These are phyloP conservation scores for Gomphus bonarii DNA, from an alignment of 1,284 basidiomycete genomes.

Conservation along the genomic window DNA sequence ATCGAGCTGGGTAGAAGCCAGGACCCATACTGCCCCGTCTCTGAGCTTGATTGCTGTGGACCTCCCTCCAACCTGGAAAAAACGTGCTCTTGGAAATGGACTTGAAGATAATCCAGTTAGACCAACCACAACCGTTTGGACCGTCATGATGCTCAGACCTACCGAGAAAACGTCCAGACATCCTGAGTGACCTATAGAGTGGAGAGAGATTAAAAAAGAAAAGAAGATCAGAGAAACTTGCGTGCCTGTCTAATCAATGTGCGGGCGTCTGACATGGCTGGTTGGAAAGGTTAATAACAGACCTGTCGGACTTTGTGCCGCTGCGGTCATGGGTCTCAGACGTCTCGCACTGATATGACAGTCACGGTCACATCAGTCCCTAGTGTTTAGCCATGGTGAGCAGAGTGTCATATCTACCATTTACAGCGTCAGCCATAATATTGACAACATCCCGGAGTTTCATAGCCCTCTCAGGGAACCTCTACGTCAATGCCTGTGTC, in stretches of 20 bases:
- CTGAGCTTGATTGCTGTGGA: slow-evolving; percentile 75
- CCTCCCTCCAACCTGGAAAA: slow-evolving; percentile 70
- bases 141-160: neutral
- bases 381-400: neutral
- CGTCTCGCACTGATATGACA: no score
- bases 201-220: neutral
- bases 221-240: neutral
- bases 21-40: slow-evolving; percentile 70
- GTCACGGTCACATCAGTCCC: no score
- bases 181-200: neutral
- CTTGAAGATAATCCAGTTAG: slow-evolving; percentile 25
- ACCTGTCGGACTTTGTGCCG: no score
- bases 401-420: neutral
- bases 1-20: slow-evolving; percentile 78
- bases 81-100: slow-evolving; percentile 53
- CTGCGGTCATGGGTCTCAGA: no score
- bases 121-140: neutral
- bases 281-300: neutral
- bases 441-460: neutral
- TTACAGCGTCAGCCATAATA: neutral
- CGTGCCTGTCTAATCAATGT: neutral
- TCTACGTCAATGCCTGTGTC: neutral
- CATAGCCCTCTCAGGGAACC: neutral
- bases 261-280: neutral
- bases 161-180: neutral